Evolutionary conservation across 441 rosid species (phyloP), one percentile per base, ranked within the genome.

Genomic region (Populus hybrid): DNA sequence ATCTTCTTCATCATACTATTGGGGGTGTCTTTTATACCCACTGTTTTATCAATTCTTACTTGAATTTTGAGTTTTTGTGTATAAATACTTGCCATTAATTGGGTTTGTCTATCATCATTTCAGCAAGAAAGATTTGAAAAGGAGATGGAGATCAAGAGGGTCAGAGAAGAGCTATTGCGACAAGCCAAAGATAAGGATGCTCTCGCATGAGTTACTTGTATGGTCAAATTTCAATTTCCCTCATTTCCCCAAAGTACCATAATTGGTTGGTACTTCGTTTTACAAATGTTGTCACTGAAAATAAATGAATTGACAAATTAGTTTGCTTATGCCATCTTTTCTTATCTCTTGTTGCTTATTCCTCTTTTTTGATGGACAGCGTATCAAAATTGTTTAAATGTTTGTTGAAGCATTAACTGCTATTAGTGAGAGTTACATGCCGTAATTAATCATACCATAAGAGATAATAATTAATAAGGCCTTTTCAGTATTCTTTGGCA

Each of bases 141-240:
- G 78, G 94, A 89, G 84, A 92, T 89, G 5, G 91, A 90, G 86
- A 81, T 91, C 67, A 88, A 82, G 86, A 84, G 94, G 67, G 90
- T 90, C 50, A 88, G 96, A 75, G 94, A 86, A 80, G 88, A 91
- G 85, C 71, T 91, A 79, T 76, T 86, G 46, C 86, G 79, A 73
- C 86, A 87, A 38, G 90, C 90, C n/a, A 89, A 85, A 78, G 84
- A 88, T 38, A 88, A 81, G 75, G 92, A 90, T 69, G 67, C 90
- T 59, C 88, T 90, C 59, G 74, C 74, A 21, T 78, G 74, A 74
- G 38, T 40, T 42, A 12, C 30, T 30, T 50, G 4, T 34, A 10
- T 53, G 42, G 66, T 28, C 74, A 59, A 76, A 69, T 32, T 69
- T 76, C 23, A 24, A 26, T 35, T 57, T 64, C 38, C 36, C 24